Evolutionary conservation across 1,139 yeast species (phyloP).

Genomic region (Ogataea hybrid): DNA sequence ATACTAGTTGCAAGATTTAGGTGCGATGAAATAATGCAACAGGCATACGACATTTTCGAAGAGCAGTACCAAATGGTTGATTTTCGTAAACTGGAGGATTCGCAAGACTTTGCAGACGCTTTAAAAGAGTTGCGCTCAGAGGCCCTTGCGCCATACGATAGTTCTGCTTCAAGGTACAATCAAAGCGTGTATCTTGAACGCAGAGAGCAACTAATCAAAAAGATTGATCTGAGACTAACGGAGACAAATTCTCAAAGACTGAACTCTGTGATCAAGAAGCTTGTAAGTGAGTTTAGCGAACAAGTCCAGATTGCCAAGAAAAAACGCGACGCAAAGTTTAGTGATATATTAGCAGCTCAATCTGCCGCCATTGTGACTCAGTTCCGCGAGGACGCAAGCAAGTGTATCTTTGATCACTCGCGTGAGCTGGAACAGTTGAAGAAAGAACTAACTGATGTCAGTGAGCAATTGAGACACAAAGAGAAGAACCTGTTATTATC

Average conservation of each 20-base stretch:
- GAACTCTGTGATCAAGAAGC: constrained; percentile 33
- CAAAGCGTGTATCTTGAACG: constrained; percentile 63
- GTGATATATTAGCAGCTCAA: constrained; percentile 32
- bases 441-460: constrained; percentile 15
- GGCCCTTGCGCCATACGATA: constrained; percentile 56
- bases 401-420: constrained; percentile 30
- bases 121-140: constrained; percentile 43
- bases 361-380: constrained; percentile 22
- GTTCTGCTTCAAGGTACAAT: constrained; percentile 71
- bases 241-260: constrained; percentile 45
- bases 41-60: constrained; percentile 49
- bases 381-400: constrained; percentile 30
- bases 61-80: constrained; percentile 32
- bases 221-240: constrained; percentile 44
- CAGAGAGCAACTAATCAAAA: constrained; percentile 44
- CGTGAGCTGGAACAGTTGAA: constrained; percentile 30
- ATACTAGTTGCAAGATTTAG: constrained; percentile 90
- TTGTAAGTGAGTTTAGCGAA: constrained; percentile 31
- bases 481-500: constrained; percentile 44
- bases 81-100: constrained; percentile 29
- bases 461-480: constrained; percentile 41
- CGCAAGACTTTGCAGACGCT: constrained; percentile 40
- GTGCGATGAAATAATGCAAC: constrained; percentile 79
- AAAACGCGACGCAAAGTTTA: constrained; percentile 23
- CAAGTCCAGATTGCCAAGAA: constrained; percentile 32